Evolutionary conservation across 176 grass and related monocot species (phyloP).

Genomic region (Dendrocalamus sinicus): DNA sequence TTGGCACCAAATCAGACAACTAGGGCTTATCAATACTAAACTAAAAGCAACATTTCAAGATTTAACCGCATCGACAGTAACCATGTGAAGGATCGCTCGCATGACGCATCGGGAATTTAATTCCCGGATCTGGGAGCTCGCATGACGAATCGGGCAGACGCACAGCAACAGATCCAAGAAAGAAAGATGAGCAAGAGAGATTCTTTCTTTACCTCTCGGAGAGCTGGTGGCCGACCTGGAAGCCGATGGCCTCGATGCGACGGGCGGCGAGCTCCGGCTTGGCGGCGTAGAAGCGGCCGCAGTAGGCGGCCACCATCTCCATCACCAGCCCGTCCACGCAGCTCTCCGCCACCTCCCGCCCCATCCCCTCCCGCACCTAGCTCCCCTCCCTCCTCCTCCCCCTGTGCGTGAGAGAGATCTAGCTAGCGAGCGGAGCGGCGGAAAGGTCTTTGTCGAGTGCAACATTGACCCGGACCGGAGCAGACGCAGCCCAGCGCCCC

Average conservation of each 20-base stretch:
- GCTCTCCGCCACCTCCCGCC: constrained; percentile 87
- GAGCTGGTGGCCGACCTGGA: constrained; percentile 94
- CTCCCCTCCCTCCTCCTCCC: background rate
- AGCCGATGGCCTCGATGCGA: constrained; percentile 96
- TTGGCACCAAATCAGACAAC: constrained; percentile 8
- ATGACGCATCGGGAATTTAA: background rate
- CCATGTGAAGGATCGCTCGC: background rate
- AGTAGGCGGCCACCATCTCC: constrained; percentile 94
- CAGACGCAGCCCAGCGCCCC: no score
- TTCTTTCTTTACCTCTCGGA: constrained; percentile 67
- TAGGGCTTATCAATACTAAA: background rate
- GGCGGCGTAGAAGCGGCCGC: constrained; percentile 74
- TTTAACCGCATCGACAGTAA: background rate
- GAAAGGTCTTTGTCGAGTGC: background rate
- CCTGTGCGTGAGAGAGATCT: constrained; percentile 24
- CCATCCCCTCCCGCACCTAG: constrained; percentile 46
- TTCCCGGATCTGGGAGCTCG: background rate
- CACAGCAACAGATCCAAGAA: constrained; percentile 17
- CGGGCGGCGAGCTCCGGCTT: constrained; percentile 91
- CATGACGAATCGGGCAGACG: background rate
- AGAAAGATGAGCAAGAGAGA: background rate
- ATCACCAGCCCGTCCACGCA: constrained; percentile 79
- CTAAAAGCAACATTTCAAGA: background rate
- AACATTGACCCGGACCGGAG: no score
- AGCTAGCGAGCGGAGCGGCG: background rate